These are phyloP conservation scores for Botrytis fabae DNA, from an alignment of 2,329 filamentous ascomycete species.

Conservation along the genomic window DNA sequence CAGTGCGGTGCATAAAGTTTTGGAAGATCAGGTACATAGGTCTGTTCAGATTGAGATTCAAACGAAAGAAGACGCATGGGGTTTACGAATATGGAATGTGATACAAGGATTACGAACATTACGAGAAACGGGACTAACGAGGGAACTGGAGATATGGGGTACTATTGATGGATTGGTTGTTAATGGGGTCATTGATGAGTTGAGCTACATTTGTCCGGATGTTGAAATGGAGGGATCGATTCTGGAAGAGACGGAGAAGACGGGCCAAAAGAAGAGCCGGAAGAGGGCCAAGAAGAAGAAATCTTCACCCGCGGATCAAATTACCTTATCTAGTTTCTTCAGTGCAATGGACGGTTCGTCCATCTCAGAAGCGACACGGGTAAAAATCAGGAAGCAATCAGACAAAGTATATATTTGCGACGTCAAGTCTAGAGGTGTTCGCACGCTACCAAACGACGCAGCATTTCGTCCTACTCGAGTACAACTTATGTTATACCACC, in stretches of 20 bases:
- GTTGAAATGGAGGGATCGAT: constrained; percentile 57
- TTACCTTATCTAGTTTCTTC: constrained; percentile 38
- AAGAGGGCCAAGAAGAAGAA: constrained; percentile 31
- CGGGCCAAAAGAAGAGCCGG: constrained; percentile 25
- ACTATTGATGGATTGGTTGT: constrained; percentile 78
- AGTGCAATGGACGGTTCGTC: constrained; percentile 28
- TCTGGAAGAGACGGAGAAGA: constrained; percentile 32
- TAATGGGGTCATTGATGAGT: constrained; percentile 85
- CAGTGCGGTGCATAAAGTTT: constrained; percentile 72
- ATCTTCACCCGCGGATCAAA: constrained; percentile 41
- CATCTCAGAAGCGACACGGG: constrained; percentile 27
- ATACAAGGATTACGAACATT: constrained; percentile 80
- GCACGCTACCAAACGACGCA: constrained; percentile 59
- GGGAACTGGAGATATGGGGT: constrained; percentile 85
- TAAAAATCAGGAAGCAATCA: constrained; percentile 21
- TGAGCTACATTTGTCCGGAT: constrained; percentile 77
- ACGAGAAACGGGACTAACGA: constrained; percentile 67
- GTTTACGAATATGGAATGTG: constrained; percentile 83
- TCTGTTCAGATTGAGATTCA: constrained; percentile 70
- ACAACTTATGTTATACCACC: constrained; percentile 88
- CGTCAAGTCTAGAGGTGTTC: constrained; percentile 76
- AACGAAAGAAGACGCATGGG: constrained; percentile 80
- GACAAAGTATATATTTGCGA: constrained; percentile 74
- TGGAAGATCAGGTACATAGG: constrained; percentile 83
- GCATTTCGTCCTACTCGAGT: constrained; percentile 75